phyloP scores from a whole-genome alignment of 2,329 filamentous ascomycete species.

The Myriosclerotinia scirpicola region DNA sequence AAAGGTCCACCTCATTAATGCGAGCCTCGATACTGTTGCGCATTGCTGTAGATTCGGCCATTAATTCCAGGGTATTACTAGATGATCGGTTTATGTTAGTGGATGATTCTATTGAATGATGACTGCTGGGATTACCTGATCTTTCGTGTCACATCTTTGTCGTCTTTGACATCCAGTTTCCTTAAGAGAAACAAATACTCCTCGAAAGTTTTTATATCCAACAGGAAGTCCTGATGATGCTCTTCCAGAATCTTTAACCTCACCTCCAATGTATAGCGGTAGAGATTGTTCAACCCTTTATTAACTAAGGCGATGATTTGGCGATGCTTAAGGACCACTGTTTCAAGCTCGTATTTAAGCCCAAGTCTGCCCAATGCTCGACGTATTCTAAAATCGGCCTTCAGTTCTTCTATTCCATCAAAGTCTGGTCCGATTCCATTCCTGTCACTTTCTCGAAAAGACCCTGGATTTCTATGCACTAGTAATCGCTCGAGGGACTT shows the following conservation, averaged over 20 bases:
- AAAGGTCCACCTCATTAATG: background rate
- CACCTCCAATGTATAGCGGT: background rate
- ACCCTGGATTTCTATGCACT: background rate
- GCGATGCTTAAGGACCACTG: background rate
- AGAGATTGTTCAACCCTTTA: background rate
- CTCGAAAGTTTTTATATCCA: background rate
- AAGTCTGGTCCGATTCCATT: background rate
- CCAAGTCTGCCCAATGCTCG: too few relatives aligned
- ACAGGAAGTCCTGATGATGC: background rate
- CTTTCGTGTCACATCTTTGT: background rate
- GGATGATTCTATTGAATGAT: too few relatives aligned
- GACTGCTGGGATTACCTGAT: background rate
- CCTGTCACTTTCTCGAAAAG: background rate
- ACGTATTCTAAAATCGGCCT: background rate
- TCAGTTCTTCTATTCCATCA: too few relatives aligned
- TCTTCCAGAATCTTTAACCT: background rate
- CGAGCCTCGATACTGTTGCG: constrained; percentile 3
- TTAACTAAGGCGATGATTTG: background rate
- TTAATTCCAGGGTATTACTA: background rate
- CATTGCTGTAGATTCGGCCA: constrained; percentile 1
- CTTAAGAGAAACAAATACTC: constrained; percentile 7
- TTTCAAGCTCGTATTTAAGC: background rate
- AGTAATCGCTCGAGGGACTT: background rate
- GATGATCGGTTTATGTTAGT: background rate
- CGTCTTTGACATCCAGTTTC: background rate